Evolutionary conservation across 345 rosid species (phyloP).

Genomic region (Physaria fendleri): DNA sequence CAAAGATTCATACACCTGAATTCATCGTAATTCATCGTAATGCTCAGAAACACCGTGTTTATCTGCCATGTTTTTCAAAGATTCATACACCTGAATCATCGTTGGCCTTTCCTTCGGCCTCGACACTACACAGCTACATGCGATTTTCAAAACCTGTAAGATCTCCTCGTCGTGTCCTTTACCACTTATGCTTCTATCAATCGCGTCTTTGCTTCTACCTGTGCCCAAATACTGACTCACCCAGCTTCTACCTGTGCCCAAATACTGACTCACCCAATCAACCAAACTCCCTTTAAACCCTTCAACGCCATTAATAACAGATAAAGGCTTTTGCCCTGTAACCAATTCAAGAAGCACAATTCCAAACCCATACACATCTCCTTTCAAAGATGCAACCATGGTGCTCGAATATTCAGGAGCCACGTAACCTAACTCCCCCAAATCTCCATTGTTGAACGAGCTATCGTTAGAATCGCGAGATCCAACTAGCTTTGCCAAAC

Average conservation of each 20-base stretch:
- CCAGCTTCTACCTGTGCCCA: conserved; percentile 29
- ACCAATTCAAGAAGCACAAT: conserved; percentile 48
- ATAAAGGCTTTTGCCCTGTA: conserved; percentile 43
- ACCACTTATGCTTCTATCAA: conserved; percentile 34
- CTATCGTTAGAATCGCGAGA: conserved; percentile 38
- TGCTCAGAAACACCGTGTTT: conserved; percentile 29
- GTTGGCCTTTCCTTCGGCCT: conserved; percentile 43
- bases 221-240: too few relatives aligned
- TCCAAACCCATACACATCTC: conserved; percentile 56
- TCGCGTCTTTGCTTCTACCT: conserved; percentile 31
- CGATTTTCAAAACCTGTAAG: conserved; percentile 31
- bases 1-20: conserved; percentile 36
- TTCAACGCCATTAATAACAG: conserved; percentile 31
- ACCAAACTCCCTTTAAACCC: conserved; percentile 54
- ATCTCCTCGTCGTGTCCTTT: conserved; percentile 39
- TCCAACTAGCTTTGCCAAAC: conserved; percentile 41
- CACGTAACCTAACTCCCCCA: conserved; percentile 44
- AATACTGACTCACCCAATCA: conserved; percentile 43
- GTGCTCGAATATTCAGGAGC: conserved; percentile 49
- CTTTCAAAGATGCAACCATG: conserved; percentile 43
- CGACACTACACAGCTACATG: conserved; percentile 37
- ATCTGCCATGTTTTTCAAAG: conserved; percentile 39
- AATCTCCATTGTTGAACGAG: conserved; percentile 34
- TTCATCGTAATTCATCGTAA: conserved; percentile 42
- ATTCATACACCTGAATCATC: conserved; percentile 39